Conservation (phyloP, 805 yeast genomes). For the Saturnispora hagleri region DNA sequence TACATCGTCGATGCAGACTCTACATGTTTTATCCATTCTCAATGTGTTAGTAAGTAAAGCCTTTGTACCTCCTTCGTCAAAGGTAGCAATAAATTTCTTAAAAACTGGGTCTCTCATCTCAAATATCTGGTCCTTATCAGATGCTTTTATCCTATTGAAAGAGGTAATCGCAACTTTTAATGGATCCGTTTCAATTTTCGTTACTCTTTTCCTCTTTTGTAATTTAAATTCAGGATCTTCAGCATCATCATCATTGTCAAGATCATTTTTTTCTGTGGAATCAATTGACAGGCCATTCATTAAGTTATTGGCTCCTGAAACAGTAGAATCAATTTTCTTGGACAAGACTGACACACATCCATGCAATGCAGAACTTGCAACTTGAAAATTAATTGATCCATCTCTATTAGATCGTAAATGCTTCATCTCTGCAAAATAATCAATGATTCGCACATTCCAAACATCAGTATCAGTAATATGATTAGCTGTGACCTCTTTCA, state of each 20-base stretch:
- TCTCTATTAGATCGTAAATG: conserved; percentile 34
- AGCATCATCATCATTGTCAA: conserved; percentile 20
- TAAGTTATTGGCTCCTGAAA: conserved; percentile 27
- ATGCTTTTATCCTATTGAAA: conserved; percentile 12
- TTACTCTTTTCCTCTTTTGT: conserved; percentile 20
- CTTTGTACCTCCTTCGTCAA: conserved; percentile 79
- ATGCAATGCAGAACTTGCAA: conserved; percentile 40
- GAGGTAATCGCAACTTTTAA: conserved; percentile 22
- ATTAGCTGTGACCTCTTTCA: conserved; percentile 25
- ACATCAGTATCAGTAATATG: conserved; percentile 40
- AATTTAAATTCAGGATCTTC: conserved; percentile 18
- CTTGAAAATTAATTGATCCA: conserved; percentile 37
- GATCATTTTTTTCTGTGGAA: not conserved
- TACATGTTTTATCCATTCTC: conserved; percentile 38
- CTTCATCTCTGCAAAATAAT: conserved; percentile 43
- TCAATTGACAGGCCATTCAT: conserved; percentile 49
- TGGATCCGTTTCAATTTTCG: conserved; percentile 1
- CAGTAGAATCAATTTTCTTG: conserved; percentile 38
- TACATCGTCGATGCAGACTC: conserved; percentile 61
- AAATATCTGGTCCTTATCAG: not conserved
- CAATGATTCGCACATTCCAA: conserved; percentile 44
- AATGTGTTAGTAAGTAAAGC: conserved; percentile 56
- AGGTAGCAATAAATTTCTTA: conserved; percentile 65
- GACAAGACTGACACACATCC: conserved; percentile 44
- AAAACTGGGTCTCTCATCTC: conserved; percentile 50